Conservation (phyloP, 768 basidiomycete species). For the Phylloporus rhodoxanthus region DNA sequence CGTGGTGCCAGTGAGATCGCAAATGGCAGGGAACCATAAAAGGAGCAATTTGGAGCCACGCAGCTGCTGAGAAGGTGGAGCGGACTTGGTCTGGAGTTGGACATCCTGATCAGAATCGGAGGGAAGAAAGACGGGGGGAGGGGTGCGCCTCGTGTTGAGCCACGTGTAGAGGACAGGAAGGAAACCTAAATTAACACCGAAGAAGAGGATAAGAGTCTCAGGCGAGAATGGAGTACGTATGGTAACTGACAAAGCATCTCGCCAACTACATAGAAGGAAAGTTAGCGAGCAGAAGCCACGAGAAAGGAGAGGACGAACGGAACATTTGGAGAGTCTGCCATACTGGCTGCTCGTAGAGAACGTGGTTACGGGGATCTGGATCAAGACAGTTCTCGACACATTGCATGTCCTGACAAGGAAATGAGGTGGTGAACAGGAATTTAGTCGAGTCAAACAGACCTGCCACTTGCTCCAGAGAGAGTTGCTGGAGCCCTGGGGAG, state of each 20-base stretch:
- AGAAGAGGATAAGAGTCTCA: conserved; percentile 12
- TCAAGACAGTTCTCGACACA: conserved; percentile 90
- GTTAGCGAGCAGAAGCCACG: conserved; percentile 25
- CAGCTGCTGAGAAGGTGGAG: conserved; percentile 36
- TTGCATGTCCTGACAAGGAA: conserved; percentile 76
- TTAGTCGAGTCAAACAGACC: conserved; percentile 34
- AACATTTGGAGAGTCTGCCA: conserved; percentile 93
- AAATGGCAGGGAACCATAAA: conserved; percentile 83
- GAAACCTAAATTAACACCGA: conserved; percentile 53
- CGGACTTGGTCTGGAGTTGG: conserved; percentile 30
- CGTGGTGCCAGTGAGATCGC: conserved; percentile 89
- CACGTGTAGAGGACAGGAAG: conserved; percentile 75
- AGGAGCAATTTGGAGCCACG: conserved; percentile 67
- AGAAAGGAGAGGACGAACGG: conserved; percentile 43
- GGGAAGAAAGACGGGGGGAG: conserved; percentile 50
- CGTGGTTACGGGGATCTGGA: conserved; percentile 50
- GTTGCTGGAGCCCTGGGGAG: conserved; percentile 64
- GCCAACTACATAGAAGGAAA: conserved; percentile 63
- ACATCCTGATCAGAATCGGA: conserved; percentile 44
- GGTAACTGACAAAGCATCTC: conserved; percentile 81
- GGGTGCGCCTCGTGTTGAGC: conserved; percentile 43
- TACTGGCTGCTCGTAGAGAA: conserved; percentile 91
- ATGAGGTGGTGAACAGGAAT: conserved; percentile 5
- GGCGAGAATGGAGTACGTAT: conserved; percentile 12
- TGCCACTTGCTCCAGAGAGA: conserved; percentile 83